These are phyloP conservation scores for Geum urbanum DNA, from an alignment of 306 rosid species.

Conservation along the genomic window DNA sequence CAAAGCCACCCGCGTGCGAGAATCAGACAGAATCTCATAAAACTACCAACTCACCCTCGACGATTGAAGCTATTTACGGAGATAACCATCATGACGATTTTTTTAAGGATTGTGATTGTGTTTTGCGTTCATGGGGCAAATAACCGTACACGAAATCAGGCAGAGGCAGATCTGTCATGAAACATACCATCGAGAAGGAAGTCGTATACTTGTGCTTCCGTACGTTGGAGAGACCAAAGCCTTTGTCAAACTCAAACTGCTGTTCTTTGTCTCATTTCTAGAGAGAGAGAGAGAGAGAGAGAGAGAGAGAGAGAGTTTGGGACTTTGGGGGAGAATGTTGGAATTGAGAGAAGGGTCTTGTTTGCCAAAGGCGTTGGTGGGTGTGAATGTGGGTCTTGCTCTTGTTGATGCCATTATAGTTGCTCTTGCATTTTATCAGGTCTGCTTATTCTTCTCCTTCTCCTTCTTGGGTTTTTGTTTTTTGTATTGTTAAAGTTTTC, in stretches of 20 bases:
- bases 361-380: slow-evolving; percentile 50
- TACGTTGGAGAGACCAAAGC: slow-evolving; percentile 21
- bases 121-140: slow-evolving; percentile 1
- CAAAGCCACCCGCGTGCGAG: slow-evolving; percentile 31
- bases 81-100: slow-evolving; percentile 10
- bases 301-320: slow-evolving; percentile 3
- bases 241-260: not conserved
- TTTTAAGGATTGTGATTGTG: not conserved
- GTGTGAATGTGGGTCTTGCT: slow-evolving; percentile 62
- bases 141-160: not conserved
- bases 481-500: not conserved
- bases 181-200: slow-evolving; percentile 6
- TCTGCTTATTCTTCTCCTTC: slow-evolving; percentile 25
- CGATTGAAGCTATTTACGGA: slow-evolving; percentile 10
- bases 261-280: slow-evolving; percentile 8
- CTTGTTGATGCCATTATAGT: slow-evolving; percentile 58
- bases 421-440: slow-evolving; percentile 70
- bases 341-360: slow-evolving; percentile 55
- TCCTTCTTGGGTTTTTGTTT: not conserved
- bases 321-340: slow-evolving; percentile 29
- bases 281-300: slow-evolving; percentile 5
- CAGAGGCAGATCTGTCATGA: slow-evolving; percentile 33
- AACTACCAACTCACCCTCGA: slow-evolving; percentile 7
- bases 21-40: slow-evolving; percentile 6
- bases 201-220: slow-evolving; percentile 22